Base-by-base conservation (phyloP, 2,329 filamentous ascomycete species). In the Leptographium procerum region DNA sequence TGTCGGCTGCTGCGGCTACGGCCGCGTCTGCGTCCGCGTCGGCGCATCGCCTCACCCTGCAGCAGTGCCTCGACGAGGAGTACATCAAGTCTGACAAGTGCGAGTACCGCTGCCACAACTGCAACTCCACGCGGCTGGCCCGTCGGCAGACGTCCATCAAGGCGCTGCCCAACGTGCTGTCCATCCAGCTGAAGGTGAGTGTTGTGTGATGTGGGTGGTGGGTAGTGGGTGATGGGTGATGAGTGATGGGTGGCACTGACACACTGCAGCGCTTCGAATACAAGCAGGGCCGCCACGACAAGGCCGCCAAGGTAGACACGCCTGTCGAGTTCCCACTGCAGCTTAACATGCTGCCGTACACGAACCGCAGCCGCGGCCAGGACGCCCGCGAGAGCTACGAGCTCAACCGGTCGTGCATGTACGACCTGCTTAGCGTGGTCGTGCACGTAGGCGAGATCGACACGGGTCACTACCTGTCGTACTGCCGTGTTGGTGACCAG, bases 381-480 rank as follows among this genome's bases (percentile, higher is more conserved):
- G 78, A 83, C 60, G 66, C 66, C 7, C 78, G 75, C 63, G 74
- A 82, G 52, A 74, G 72, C 58, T 75, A 75, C 54, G 82, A 85
- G 65, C 70, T 86, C 22, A 78, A 78, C 57, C 75, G 82, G 65
- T 85, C 81, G 6, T 91, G 88, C 67, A 83, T 87, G 6, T 97
- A 96, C 69, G 90, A 96, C 64, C 80, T 97, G 1, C 81, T 91
- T 22, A 91, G 88, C 62, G 91, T 96, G 3, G 87, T 97, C 26
- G 91, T 96, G 45, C 92, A 97, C 68, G 89, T 95, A 61, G 92
- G 92, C 56, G 90, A 92, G 70, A 87, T 96, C 59, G 91, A 96
- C 66, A 91, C 89, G 1, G 92, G 91, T 19, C 91, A 96, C 69
- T 96, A 95, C 67, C 85, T 91, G 59, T 89, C 87, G n/a, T 96